Conservation (phyloP, 2,329 filamentous ascomycete genomes). For the Exophiala viscosa region DNA sequence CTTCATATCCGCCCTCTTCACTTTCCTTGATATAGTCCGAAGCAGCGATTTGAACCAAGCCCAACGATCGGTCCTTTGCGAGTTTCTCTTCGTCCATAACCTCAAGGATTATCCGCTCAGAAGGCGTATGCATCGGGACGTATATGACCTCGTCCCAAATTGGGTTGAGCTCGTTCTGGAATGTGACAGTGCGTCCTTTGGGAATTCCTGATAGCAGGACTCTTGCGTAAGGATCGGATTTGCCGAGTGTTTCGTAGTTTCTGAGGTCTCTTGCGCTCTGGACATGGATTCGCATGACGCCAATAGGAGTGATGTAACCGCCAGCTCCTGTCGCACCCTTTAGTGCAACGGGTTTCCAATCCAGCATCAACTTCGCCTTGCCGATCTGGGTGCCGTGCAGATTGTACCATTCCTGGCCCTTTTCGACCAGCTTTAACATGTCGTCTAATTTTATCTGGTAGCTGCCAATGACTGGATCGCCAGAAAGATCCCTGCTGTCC, state of each 20-base stretch:
- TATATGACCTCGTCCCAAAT: constrained; percentile 96
- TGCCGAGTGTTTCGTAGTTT: constrained; percentile 92
- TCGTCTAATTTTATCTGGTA: constrained; percentile 96
- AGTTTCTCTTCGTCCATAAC: constrained; percentile 96
- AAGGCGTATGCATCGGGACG: constrained; percentile 77
- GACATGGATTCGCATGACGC: constrained; percentile 93
- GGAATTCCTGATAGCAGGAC: constrained; percentile 86
- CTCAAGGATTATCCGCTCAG: constrained; percentile 82
- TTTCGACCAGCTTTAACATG: constrained; percentile 82
- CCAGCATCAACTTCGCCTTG: constrained; percentile 81
- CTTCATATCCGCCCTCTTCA: constrained; percentile 71
- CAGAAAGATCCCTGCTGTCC: constrained; percentile 81
- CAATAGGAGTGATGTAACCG: constrained; percentile 89
- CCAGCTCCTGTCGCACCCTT: constrained; percentile 74
- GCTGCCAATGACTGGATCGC: constrained; percentile 80
- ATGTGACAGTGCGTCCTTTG: constrained; percentile 89
- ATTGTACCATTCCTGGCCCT: constrained; percentile 96
- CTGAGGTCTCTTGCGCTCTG: constrained; percentile 75
- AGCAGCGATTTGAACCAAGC: constrained; percentile 71
- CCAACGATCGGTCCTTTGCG: constrained; percentile 84
- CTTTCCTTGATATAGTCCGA: constrained; percentile 75
- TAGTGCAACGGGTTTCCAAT: constrained; percentile 93
- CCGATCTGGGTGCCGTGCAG: constrained; percentile 76
- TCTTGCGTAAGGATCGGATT: constrained; percentile 91
- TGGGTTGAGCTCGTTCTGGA: constrained; percentile 91